A percentile compares a stretch with the other conserved stretches of the same genome.
Conservation (phyloP, 306 rosid species). For the Luffa acutangula region DNA sequence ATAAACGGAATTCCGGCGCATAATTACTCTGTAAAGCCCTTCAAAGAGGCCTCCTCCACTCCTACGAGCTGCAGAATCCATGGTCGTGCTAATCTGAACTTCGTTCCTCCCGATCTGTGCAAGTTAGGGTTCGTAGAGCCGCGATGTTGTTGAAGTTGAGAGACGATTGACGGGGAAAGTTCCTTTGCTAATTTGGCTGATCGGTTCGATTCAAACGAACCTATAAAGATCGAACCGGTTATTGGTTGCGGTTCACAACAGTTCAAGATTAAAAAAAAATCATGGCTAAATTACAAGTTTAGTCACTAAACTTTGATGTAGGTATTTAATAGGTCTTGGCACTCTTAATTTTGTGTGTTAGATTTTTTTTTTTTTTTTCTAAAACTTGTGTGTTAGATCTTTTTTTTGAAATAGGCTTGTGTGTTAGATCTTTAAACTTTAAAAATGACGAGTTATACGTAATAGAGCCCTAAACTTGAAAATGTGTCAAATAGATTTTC, state of each 20-base stretch:
- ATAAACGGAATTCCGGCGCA: conserved; percentile 97
- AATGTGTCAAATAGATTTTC: too few species aligned
- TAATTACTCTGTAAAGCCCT: conserved; percentile 68
- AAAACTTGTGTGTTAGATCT: too few species aligned
- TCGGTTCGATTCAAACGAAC: background rate
- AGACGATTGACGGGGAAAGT: background rate
- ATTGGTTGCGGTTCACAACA: background rate
- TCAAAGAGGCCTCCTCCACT: conserved; percentile 69
- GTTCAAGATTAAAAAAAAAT: too few species aligned
- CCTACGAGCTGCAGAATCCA: conserved; percentile 58
- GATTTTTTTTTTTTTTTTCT: too few species aligned
- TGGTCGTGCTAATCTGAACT: conserved; percentile 10
- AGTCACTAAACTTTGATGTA: too few species aligned
- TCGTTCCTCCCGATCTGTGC: conserved; percentile 20
- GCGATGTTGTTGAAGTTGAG: background rate
- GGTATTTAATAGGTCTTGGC: too few species aligned
- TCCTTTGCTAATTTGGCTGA: background rate
- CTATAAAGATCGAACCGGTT: background rate
- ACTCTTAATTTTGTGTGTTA: too few species aligned
- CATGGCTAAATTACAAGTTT: too few species aligned
- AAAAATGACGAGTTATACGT: too few species aligned
- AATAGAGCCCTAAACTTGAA: too few species aligned
- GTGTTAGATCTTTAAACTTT: too few species aligned
- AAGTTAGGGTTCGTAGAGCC: conserved; percentile 14
- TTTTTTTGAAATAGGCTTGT: too few species aligned